Percentiles rank a stretch among this genome's conserved stretches.
Conservation (phyloP, 352 stramenopile species). For the Globisporangium cederbergense region DNA sequence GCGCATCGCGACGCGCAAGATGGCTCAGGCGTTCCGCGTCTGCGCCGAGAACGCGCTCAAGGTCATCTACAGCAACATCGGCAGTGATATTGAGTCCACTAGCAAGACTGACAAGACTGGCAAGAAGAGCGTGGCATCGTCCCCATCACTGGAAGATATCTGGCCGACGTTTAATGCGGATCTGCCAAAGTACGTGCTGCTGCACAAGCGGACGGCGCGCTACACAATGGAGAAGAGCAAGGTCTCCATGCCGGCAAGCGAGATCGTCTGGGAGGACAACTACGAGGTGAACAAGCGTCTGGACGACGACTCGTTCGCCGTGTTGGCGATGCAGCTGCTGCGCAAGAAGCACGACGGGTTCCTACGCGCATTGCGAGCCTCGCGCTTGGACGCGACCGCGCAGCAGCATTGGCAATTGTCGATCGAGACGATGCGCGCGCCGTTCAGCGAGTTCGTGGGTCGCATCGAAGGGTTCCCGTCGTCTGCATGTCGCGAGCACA, state of each 20-base stretch:
- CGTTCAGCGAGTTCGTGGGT: slow-evolving; percentile 29
- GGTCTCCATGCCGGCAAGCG: background rate
- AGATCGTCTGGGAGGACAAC: slow-evolving; percentile 35
- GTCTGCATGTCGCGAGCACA: slow-evolving; percentile 32
- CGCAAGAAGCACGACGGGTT: slow-evolving; percentile 54
- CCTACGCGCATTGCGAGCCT: slow-evolving; percentile 35
- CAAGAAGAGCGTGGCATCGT: background rate
- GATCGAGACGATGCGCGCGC: slow-evolving; percentile 25
- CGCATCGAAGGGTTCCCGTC: slow-evolving; percentile 20
- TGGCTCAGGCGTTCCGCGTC: slow-evolving; percentile 25
- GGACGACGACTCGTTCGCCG: slow-evolving; percentile 20
- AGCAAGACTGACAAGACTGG: background rate
- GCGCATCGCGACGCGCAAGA: slow-evolving; percentile 18
- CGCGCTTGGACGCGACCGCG: slow-evolving; percentile 28
- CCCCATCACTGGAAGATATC: slow-evolving; percentile 30
- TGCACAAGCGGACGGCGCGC: slow-evolving; percentile 54
- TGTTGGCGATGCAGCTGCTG: slow-evolving; percentile 39
- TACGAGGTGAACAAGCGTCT: slow-evolving; percentile 22
- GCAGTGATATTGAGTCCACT: background rate
- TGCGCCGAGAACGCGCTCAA: slow-evolving; percentile 35
- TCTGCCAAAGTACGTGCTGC: slow-evolving; percentile 51
- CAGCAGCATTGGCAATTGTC: slow-evolving; percentile 40
- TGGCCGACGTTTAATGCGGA: slow-evolving; percentile 46
- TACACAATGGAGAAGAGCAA: slow-evolving; percentile 26
- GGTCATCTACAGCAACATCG: slow-evolving; percentile 17